phyloP scores from a whole-genome alignment of 495 filamentous ascomycete genomes.

The Penicillium roqueforti region DNA sequence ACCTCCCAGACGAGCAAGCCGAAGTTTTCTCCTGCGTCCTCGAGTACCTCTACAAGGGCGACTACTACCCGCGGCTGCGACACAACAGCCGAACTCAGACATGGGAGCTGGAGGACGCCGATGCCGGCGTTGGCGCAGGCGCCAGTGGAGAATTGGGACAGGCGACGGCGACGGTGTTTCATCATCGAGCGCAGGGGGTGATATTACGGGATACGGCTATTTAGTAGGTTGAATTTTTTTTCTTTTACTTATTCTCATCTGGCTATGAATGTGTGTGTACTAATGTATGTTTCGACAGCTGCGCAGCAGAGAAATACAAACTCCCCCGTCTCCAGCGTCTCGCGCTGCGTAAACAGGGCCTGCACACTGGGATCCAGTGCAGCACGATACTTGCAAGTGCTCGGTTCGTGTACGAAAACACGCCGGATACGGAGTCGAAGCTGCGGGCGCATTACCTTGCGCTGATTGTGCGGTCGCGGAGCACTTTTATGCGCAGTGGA shows the following conservation, averaged over 20 bases:
- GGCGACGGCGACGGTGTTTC: conserved; percentile 58
- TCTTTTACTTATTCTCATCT: not conserved
- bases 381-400: conserved; percentile 79
- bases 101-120: conserved; percentile 65
- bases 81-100: conserved; percentile 64
- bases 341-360: conserved; percentile 79
- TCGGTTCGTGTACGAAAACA: conserved; percentile 83
- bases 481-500: conserved; percentile 86
- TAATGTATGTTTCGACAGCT: conserved; percentile 38
- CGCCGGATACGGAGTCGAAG: conserved; percentile 82
- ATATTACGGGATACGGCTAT: conserved; percentile 86
- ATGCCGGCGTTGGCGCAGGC: conserved; percentile 25
- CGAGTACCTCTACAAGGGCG: conserved; percentile 91
- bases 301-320: conserved; percentile 75
- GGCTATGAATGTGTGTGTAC: not conserved
- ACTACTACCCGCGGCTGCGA: conserved; percentile 76
- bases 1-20: conserved; percentile 79
- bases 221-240: conserved; percentile 45
- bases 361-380: conserved; percentile 75
- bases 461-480: conserved; percentile 78
- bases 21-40: conserved; percentile 88
- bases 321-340: conserved; percentile 79
- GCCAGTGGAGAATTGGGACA: conserved; percentile 31
- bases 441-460: conserved; percentile 88
- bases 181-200: conserved; percentile 57